phyloP scores from a whole-genome alignment of 1,284 basidiomycete species.

The Phellinidium pouzarii region DNA sequence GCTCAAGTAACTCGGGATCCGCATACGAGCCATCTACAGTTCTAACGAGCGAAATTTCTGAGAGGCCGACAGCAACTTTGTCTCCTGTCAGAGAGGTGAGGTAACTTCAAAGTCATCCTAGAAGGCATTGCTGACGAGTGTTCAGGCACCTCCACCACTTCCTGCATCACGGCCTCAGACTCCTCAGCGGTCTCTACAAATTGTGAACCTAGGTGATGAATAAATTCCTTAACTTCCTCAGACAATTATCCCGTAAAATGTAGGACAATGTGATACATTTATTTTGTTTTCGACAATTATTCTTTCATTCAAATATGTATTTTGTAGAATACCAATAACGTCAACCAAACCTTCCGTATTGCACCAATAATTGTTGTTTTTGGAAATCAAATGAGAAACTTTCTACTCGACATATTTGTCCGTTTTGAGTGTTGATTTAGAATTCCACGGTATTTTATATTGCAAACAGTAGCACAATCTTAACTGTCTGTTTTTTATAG shows the following conservation, averaged over 20 bases:
- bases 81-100: slow-evolving; percentile 15
- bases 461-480: too few species aligned
- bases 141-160: slow-evolving; percentile 11
- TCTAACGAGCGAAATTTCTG: slow-evolving; percentile 15
- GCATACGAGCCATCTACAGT: slow-evolving; percentile 16
- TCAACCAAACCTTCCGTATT: too few species aligned
- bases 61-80: slow-evolving; percentile 15
- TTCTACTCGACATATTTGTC: too few species aligned
- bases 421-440: too few species aligned
- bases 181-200: slow-evolving; percentile 4
- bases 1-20: slow-evolving; percentile 16
- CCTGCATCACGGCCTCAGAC: slow-evolving; percentile 4
- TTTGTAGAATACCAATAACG: neutral
- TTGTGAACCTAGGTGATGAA: slow-evolving; percentile 9
- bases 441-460: too few species aligned
- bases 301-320: neutral
- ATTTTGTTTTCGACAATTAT: neutral
- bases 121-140: neutral
- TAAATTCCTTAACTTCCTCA: neutral
- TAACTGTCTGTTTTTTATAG: too few species aligned
- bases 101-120: neutral
- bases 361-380: too few species aligned
- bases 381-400: too few species aligned
- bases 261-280: neutral
- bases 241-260: neutral